phyloP scores from a whole-genome alignment of 108 stramenopile species.

The Nitzschia sp. region DNA sequence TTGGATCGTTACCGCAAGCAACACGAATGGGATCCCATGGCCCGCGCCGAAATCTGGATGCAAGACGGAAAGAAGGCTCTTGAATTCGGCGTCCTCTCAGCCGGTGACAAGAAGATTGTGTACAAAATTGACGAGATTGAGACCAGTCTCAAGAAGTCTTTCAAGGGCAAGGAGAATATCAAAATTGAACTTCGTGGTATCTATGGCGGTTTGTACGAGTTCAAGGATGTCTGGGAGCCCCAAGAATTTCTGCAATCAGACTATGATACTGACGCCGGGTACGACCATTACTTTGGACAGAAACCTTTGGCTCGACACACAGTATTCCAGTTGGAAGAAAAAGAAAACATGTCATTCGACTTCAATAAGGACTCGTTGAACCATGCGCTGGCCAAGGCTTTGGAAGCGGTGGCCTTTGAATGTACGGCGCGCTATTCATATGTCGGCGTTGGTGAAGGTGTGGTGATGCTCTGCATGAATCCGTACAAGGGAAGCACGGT shows the following conservation, averaged over 20 bases:
- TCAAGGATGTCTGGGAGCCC: slow-evolving; percentile 16
- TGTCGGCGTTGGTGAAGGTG: slow-evolving; percentile 20
- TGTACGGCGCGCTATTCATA: slow-evolving; percentile 9
- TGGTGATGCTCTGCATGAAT: slow-evolving; percentile 8
- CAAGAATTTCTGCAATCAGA: slow-evolving; percentile 18
- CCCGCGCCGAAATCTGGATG: slow-evolving; percentile 18
- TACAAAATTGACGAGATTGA: slow-evolving; percentile 4
- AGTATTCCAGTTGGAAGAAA: slow-evolving; percentile 51
- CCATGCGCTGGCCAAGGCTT: slow-evolving; percentile 10
- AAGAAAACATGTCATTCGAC: background rate
- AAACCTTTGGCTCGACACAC: slow-evolving; percentile 65
- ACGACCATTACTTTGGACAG: slow-evolving; percentile 65
- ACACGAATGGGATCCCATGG: slow-evolving; percentile 30
- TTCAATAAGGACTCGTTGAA: slow-evolving; percentile 1
- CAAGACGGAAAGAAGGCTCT: slow-evolving; percentile 4
- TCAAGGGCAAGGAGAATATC: background rate
- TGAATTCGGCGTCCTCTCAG: slow-evolving; percentile 26
- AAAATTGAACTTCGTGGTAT: slow-evolving; percentile 16
- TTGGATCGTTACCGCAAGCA: slow-evolving; percentile 36
- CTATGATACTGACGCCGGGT: slow-evolving; percentile 23
- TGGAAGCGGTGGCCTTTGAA: background rate
- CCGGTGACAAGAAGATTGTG: background rate
- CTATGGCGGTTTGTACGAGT: slow-evolving; percentile 25
- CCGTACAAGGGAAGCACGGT: slow-evolving; percentile 16
- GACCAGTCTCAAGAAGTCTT: slow-evolving; percentile 2